Evolutionary conservation across 2,329 filamentous ascomycete species (phyloP).

Genomic region (Fusarium anguioides): DNA sequence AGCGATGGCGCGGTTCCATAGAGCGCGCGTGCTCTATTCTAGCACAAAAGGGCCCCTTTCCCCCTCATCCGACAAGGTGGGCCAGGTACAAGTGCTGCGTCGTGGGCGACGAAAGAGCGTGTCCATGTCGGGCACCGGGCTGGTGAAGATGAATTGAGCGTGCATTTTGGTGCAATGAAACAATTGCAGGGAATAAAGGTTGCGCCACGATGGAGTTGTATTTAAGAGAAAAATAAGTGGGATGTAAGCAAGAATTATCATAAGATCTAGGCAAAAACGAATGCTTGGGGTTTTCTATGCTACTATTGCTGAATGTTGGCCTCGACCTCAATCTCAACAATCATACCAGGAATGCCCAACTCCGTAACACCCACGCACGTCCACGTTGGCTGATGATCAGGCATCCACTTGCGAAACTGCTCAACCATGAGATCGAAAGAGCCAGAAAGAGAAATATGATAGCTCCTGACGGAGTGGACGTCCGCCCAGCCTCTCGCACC

Average conservation of each 20-base stretch:
- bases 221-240: background rate
- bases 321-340: constrained; percentile 68
- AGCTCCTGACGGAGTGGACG: constrained; percentile 61
- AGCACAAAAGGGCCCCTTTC: background rate
- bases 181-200: background rate
- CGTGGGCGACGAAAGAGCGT: background rate
- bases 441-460: constrained; percentile 56
- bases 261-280: background rate
- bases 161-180: background rate
- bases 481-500: constrained; percentile 68
- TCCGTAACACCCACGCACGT: constrained; percentile 63
- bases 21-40: background rate
- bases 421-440: constrained; percentile 55
- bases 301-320: constrained; percentile 46
- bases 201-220: background rate
- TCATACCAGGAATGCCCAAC: constrained; percentile 63
- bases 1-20: background rate
- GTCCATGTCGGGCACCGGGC: background rate
- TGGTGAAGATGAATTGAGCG: background rate
- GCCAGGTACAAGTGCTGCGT: no score
- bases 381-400: constrained; percentile 64
- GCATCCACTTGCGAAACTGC: constrained; percentile 63
- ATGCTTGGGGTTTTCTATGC: background rate
- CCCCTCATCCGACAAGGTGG: background rate
- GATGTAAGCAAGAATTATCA: background rate